phyloP scores from a whole-genome alignment of 352 stramenopile genomes.

The Phytophthora colocasiae region DNA sequence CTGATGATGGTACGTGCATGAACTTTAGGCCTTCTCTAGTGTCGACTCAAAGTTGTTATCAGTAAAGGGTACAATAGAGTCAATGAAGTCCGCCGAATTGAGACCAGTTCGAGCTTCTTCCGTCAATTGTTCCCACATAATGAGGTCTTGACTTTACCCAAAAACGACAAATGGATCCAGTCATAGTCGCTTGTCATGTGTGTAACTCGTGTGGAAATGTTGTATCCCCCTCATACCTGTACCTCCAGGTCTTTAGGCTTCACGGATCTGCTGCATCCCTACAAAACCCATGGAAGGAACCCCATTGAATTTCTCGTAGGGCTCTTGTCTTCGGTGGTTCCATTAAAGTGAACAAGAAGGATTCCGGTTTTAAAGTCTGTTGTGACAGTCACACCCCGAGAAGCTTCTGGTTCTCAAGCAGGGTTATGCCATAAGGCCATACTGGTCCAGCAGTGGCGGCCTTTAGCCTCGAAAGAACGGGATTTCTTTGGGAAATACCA shows the following conservation, averaged over 20 bases:
- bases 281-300: too few relatives aligned
- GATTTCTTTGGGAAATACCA: constrained; percentile 20
- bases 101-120: neutral
- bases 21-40: neutral
- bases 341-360: too few relatives aligned
- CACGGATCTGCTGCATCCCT: too few relatives aligned
- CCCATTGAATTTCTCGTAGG: too few relatives aligned
- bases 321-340: too few relatives aligned
- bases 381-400: too few relatives aligned
- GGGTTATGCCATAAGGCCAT: too few relatives aligned
- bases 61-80: neutral
- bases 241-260: neutral
- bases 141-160: neutral
- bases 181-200: neutral
- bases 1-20: too few relatives aligned
- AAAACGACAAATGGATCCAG: neutral
- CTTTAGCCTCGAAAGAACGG: neutral
- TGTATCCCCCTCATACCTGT: neutral
- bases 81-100: neutral
- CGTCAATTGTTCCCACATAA: neutral
- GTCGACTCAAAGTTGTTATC: neutral
- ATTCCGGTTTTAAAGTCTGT: too few relatives aligned
- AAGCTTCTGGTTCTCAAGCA: too few relatives aligned
- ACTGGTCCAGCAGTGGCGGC: too few relatives aligned
- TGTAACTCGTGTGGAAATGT: neutral